Evolutionary conservation across 1,139 yeast species (phyloP), one percentile per base, ranked within the genome.

Genomic region (Kodamaea derodonti): DNA sequence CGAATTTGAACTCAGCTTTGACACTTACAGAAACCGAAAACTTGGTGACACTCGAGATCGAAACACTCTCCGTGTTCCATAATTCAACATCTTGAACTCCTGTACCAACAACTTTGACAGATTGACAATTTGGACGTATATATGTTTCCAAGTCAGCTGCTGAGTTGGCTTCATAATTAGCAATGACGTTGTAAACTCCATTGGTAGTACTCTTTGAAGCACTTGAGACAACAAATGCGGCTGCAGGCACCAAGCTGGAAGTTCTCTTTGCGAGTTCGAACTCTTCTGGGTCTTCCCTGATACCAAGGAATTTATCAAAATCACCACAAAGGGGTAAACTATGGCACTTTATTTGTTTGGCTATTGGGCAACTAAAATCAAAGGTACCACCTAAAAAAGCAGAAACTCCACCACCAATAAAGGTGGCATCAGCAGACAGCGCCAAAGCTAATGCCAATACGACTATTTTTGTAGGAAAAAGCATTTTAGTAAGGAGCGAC

Each of bases 211-310:
- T 42, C 29, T 38, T 43, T 28, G 41, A 43, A 16, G 49, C 56
- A 30, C 48, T 49, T 30, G 57, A 46, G 15, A 55, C 46, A 9
- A 46, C 56, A 32, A 53, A 38, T 16, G 53, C 57, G 32, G 57
- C 59, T 37, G 46, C 41, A 15, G 59, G 58, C 8, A 42, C 49
- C 17, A 46, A 38, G 17, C 32, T 30, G 16, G 39, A 43, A 11
- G 8, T 51, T 60, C 30, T 56, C 58, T 10, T 53, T 55, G 12
- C 54, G 58, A 10, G 48, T 3, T 46, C 54, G 9, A 53, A 63
- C 7, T 52, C 60, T 24, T 49, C 56, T 12, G 46, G 50, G 6
- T 47, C 54, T 11, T 48, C 55, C 13, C 36, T 37, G 31, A 28
- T 36, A 24, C 9, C 3, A 15, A 33, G 32, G 16, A 13, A 33